Percentiles rank a stretch among this genome's conserved stretches.
phyloP scores from a whole-genome alignment of 73 alveolate species.

The Paramecium primaurelia region DNA sequence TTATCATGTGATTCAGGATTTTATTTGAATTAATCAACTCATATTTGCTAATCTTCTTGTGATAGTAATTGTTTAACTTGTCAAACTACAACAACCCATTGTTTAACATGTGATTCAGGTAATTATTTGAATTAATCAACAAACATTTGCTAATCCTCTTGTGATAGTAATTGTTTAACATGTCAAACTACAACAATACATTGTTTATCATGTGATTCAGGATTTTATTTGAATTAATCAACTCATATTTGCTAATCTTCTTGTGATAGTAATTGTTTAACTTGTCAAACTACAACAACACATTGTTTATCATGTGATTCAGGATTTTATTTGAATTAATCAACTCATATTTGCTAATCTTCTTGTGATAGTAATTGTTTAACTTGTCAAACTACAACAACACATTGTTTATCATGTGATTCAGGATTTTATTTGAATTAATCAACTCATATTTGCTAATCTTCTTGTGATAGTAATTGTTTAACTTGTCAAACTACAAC shows the following conservation, averaged over 20 bases:
- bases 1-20: not conserved
- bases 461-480: not conserved
- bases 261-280: not conserved
- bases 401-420: not conserved
- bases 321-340: not conserved
- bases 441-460: not conserved
- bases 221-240: not conserved
- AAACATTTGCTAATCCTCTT: not conserved
- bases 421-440: not conserved
- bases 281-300: not conserved
- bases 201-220: not conserved
- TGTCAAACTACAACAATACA: not conserved
- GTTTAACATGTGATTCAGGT: not conserved
- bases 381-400: not conserved
- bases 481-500: not conserved
- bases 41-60: not conserved
- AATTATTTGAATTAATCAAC: not conserved
- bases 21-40: not conserved
- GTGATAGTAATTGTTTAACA: not conserved
- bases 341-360: not conserved
- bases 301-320: not conserved
- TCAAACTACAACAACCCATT: not conserved
- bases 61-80: not conserved
- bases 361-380: not conserved
- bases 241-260: not conserved